Evolutionary conservation across 306 rosid species (phyloP).

Genomic region (Vigna nakashimae): DNA sequence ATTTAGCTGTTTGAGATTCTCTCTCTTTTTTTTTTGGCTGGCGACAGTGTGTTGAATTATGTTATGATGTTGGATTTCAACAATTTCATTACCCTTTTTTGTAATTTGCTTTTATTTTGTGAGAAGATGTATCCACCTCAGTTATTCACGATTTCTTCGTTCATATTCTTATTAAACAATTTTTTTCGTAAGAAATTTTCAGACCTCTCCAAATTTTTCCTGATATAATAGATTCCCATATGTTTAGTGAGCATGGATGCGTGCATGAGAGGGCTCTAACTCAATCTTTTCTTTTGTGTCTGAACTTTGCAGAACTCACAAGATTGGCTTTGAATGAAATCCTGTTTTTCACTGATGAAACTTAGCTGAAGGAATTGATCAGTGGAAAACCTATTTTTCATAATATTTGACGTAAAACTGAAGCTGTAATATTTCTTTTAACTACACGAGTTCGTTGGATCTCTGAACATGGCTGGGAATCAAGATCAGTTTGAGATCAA

Average conservation of each 20-base stretch:
- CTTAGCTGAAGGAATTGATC: constrained; percentile 49
- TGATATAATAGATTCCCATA: constrained; percentile 28
- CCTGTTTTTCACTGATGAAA: constrained; percentile 39
- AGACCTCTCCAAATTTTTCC: constrained; percentile 10
- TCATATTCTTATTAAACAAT: constrained; percentile 7
- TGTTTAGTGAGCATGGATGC: constrained; percentile 22
- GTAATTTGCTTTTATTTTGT: neutral
- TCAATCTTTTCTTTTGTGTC: constrained; percentile 10
- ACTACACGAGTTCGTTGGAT: constrained; percentile 38
- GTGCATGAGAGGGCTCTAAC: constrained; percentile 20
- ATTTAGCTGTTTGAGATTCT: constrained; percentile 37
- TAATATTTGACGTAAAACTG: constrained; percentile 31
- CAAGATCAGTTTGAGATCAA: constrained; percentile 96
- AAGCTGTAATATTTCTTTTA: constrained; percentile 43
- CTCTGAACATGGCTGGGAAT: constrained; percentile 72
- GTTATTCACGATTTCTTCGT: constrained; percentile 16
- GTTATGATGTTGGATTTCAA: constrained; percentile 35
- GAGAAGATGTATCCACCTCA: constrained; percentile 2
- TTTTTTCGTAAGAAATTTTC: neutral
- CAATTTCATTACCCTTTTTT: constrained; percentile 10
- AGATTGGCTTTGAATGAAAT: constrained; percentile 40
- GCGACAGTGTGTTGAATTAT: constrained; percentile 41
- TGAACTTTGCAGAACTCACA: constrained; percentile 47
- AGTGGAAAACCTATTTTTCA: constrained; percentile 17
- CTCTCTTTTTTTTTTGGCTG: constrained; percentile 9